Base-by-base conservation (phyloP, 176 grass and related monocot genomes). In the Phragmites australis region DNA sequence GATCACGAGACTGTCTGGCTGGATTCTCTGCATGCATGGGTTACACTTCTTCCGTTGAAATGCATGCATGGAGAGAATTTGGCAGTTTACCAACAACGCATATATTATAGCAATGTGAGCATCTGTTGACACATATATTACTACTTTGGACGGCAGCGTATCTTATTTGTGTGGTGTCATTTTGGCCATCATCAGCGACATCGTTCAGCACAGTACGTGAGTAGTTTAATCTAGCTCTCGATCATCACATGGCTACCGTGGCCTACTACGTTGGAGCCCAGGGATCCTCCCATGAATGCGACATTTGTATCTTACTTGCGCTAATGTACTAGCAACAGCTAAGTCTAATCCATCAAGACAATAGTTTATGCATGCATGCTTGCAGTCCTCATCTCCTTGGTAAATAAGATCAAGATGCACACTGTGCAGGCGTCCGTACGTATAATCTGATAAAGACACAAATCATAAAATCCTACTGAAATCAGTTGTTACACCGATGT, bases 261-360 rank as follows among this genome's bases (percentile, higher is more conserved):
- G 32, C 53, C 16, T 72, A 54, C 11, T 41, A 25, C 45, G 73
- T 6, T 50, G 69, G 50, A 78, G 52, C 53, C 39, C 29, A 50
- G 6, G 57, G 74, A 79, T 49, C 58, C 81, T 83, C 74, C 75
- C 80, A 55, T 64, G 79, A 70, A 71, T 9, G 65, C 65, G 65
- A 39, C 72, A 41, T 56, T 79, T 79, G 19, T 63, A n/a, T 40
- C 31, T 29, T 61, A 18, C 74, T 9, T 32, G 19, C 10, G 49
- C 57, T 74, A 74, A 67, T 82, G 72, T 9, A 43, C 32, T 23
- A 51, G 6, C 47, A 26, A 29, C 79, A 71, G 53, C 52, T 70
- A 65, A 64, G 30, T 48, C 60, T 74, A 51, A 51, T 52, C 46
- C 65, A 78, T 70, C 52, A 77, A 37, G 16, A 16, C 34, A 65